Base-by-base conservation (phyloP, 352 stramenopile genomes). In the Phytophthora litchii region DNA sequence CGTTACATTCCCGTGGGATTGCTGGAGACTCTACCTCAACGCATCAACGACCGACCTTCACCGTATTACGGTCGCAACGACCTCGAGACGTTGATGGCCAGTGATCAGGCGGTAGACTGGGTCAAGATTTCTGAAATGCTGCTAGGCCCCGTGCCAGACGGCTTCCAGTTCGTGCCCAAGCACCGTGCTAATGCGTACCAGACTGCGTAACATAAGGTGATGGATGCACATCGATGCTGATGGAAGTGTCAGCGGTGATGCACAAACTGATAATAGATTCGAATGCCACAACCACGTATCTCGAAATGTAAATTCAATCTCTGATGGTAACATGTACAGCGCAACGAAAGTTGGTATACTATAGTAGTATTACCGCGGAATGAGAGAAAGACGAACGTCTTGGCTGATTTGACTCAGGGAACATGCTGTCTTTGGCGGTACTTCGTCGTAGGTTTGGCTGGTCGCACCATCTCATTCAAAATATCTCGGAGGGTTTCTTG, bases 71-170 rank as follows among this genome's bases (percentile, higher is more conserved):
- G 96, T 51, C 79, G 97, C 43, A 92, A 93, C 63, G 96, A 99
- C 64, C 80, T 99, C n/a, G 97, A 99, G 84, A 99, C 96, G 31
- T 86, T 99, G 12, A 97, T 99, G 80, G 81, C 95, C 31, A 99
- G 92, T 53, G 86, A 94, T 52, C 89, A 98, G 59, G 89, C 88
- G 10, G 81, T 91, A 17, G 97, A 99, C 74, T 99, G 98, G 98
- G 89, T 99, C 68, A 98, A 98, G 77, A 98, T 99, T 54, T 98
- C 91, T 8, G 96, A 99, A 75, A 98, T 99, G 91, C 80, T 99
- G 40, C 89, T 99, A 4, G 97, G 97, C 3, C 89, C 89, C 1
- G 96, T 98, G 34, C 93, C 92, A 3, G 85, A 98, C 4, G 79
- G 70, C 11, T 94, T 96, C 55, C 67, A 95, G 60, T 99, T 99